Percentiles rank a stretch among this genome's conserved stretches.
These are phyloP conservation scores for Amylostereum areolatum DNA, from an alignment of 1,284 basidiomycete genomes.

Conservation along the genomic window DNA sequence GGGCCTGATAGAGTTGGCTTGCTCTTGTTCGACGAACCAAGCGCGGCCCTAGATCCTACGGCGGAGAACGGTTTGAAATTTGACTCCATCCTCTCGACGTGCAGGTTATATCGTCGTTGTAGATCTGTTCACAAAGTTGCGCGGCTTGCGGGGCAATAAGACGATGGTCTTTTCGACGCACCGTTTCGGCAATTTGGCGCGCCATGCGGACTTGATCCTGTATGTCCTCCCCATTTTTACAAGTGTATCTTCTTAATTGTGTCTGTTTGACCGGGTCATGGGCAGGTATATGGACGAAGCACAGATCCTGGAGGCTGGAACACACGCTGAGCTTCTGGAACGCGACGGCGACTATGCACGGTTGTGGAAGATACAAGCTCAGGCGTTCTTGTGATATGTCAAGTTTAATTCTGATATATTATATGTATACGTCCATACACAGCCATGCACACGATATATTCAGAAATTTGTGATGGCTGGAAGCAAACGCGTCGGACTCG, in stretches of 20 bases:
- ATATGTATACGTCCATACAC: no score
- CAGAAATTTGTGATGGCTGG: no score
- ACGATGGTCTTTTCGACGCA: constrained; percentile 69
- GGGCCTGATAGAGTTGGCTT: constrained; percentile 46
- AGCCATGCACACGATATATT: no score
- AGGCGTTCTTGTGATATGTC: constrained; percentile 35
- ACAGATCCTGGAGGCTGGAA: constrained; percentile 44
- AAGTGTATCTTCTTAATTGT: no score
- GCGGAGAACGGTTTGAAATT: constrained; percentile 56
- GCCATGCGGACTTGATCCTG: constrained; percentile 58
- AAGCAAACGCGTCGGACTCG: no score
- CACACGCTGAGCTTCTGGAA: constrained; percentile 44
- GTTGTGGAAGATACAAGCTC: constrained; percentile 50
- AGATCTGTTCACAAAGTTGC: constrained; percentile 55
- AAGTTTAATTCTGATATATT: no score
- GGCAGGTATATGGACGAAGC: constrained; percentile 58
- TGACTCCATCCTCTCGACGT: background rate
- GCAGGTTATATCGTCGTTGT: background rate
- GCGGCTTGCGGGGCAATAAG: constrained; percentile 44
- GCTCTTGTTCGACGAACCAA: constrained; percentile 74
- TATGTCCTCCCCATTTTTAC: constrained; percentile 18
- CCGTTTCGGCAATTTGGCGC: constrained; percentile 61
- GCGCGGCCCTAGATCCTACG: constrained; percentile 64
- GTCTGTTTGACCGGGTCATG: no score
- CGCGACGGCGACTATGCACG: constrained; percentile 45